These are phyloP conservation scores for Carex littledalei DNA, from an alignment of 176 grass and related monocot genomes.

Conservation along the genomic window DNA sequence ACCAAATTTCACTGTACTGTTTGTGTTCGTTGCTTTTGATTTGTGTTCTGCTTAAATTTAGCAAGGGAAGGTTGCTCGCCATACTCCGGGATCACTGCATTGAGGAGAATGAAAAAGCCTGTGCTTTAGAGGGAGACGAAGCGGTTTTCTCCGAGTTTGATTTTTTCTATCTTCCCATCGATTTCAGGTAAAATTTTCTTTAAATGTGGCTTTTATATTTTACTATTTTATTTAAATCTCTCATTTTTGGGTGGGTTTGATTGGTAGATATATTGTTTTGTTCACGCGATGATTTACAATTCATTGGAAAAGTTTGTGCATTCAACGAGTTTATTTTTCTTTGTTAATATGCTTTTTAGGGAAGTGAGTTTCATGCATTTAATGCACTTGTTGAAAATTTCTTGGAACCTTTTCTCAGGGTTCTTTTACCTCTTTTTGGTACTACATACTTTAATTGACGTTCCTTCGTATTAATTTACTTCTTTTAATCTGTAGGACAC, in stretches of 20 bases:
- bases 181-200: constrained; percentile 34
- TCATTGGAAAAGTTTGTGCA: neutral
- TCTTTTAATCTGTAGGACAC: constrained; percentile 12
- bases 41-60: neutral
- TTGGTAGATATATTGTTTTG: neutral
- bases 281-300: neutral
- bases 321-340: neutral
- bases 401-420: neutral
- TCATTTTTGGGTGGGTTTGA: too few species aligned
- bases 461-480: neutral
- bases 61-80: constrained; percentile 23
- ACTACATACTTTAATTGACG: too few species aligned
- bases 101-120: constrained; percentile 24
- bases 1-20: neutral
- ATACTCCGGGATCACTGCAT: constrained; percentile 42
- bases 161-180: constrained; percentile 56
- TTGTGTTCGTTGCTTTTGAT: neutral
- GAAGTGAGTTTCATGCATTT: neutral
- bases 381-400: neutral
- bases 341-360: neutral
- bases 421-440: neutral
- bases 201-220: too few species aligned
- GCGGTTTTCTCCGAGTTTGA: constrained; percentile 37
- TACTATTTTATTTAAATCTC: too few species aligned
- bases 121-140: neutral